These are phyloP conservation scores for Nematocida displodere DNA, from an alignment of 371 early-diverging fungal species.

Conservation along the genomic window DNA sequence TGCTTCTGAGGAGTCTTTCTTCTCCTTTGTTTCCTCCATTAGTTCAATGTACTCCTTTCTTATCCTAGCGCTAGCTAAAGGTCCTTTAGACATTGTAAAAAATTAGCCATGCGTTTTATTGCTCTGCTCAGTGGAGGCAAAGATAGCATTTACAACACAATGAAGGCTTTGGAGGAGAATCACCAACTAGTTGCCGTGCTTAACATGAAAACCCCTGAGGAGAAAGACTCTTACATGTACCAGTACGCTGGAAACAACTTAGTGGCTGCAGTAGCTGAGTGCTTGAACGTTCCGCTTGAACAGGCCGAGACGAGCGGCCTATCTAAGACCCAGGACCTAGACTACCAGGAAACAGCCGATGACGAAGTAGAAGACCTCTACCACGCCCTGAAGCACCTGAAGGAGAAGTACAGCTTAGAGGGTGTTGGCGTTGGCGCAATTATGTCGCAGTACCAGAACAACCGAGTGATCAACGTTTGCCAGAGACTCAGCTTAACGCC, in stretches of 20 bases:
- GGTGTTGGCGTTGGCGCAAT: slow-evolving; percentile 94
- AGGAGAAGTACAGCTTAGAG: slow-evolving; percentile 74
- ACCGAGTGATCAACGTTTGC: slow-evolving; percentile 87
- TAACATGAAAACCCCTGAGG: slow-evolving; percentile 73
- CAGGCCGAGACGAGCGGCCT: slow-evolving; percentile 72
- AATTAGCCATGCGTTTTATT: slow-evolving; percentile 61
- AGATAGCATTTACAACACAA: slow-evolving; percentile 89
- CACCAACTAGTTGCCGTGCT: slow-evolving; percentile 85
- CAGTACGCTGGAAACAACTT: slow-evolving; percentile 94
- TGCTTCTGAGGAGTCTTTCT: slow-evolving; percentile 44
- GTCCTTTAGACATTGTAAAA: neutral
- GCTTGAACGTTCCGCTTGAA: slow-evolving; percentile 80
- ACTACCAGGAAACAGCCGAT: slow-evolving; percentile 66
- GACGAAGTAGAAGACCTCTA: slow-evolving; percentile 96
- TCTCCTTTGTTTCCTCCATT: slow-evolving; percentile 49
- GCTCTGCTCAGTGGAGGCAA: slow-evolving; percentile 81
- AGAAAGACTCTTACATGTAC: slow-evolving; percentile 92
- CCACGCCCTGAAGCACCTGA: slow-evolving; percentile 69
- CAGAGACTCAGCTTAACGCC: slow-evolving; percentile 72
- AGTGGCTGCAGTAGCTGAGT: slow-evolving; percentile 74
- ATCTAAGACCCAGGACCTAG: slow-evolving; percentile 67
- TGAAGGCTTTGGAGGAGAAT: slow-evolving; percentile 83
- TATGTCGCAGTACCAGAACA: slow-evolving; percentile 86
- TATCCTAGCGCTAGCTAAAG: neutral
- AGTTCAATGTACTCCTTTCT: slow-evolving; percentile 51